Evolutionary conservation across 352 stramenopile genomes (phyloP).

Genomic region (Phytophthora gonapodyides): DNA sequence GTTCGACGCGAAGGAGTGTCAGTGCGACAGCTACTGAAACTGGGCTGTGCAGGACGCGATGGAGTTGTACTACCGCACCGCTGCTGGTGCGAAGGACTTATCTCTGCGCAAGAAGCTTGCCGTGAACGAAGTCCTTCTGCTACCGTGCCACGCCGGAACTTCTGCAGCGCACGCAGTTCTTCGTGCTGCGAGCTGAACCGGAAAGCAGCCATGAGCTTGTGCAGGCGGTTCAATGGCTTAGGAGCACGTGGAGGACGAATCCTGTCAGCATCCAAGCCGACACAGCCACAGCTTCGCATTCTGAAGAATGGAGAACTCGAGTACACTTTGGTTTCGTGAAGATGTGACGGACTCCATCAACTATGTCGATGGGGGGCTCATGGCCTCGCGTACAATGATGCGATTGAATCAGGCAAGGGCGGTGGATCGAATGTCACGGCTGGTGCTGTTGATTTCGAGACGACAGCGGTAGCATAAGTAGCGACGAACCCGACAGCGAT

Average conservation of each 20-base stretch:
- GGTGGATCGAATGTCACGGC: constrained; percentile 30
- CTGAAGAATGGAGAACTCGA: constrained; percentile 56
- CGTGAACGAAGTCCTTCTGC: constrained; percentile 52
- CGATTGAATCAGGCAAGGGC: constrained; percentile 32
- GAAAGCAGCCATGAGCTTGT: constrained; percentile 52
- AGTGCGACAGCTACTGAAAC: constrained; percentile 87
- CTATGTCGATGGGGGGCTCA: constrained; percentile 70
- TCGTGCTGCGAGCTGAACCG: constrained; percentile 46
- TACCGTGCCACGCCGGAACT: constrained; percentile 76
- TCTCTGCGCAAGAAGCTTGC: constrained; percentile 23
- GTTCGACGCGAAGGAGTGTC: constrained; percentile 73
- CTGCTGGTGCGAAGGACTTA: constrained; percentile 31
- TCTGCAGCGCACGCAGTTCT: constrained; percentile 56
- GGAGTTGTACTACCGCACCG: constrained; percentile 63
- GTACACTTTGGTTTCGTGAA: constrained; percentile 62
- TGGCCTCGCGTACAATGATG: constrained; percentile 57
- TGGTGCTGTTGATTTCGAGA: constrained; percentile 59
- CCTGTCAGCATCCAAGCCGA: constrained; percentile 70
- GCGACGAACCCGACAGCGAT: constrained; percentile 53
- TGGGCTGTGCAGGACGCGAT: constrained; percentile 75
- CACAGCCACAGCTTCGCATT: constrained; percentile 58
- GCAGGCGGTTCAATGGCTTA: constrained; percentile 59
- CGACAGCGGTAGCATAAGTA: constrained; percentile 46
- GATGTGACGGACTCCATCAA: constrained; percentile 57
- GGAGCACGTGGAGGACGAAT: constrained; percentile 57